These are phyloP conservation scores for Colletotrichum sp. DNA, from an alignment of 2,329 filamentous ascomycete species.

Conservation along the genomic window DNA sequence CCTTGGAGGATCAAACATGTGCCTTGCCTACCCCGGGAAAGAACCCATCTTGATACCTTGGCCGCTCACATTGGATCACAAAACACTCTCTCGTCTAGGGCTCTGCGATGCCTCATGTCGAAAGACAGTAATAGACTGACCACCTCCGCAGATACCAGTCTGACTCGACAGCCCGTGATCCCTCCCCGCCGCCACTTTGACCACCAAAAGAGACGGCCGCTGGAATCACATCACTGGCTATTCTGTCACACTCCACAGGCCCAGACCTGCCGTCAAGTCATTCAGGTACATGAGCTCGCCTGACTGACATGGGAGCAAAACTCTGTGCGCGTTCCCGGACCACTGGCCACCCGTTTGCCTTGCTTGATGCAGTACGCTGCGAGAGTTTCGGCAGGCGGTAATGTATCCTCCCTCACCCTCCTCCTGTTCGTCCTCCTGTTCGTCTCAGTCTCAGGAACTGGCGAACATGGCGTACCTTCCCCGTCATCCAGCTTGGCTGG, in stretches of 20 bases:
- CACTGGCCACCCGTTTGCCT: slow-evolving; percentile 5
- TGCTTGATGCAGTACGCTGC: neutral
- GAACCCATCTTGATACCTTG: neutral
- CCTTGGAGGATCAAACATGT: neutral
- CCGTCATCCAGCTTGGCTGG: slow-evolving; percentile 5
- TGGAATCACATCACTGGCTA: neutral
- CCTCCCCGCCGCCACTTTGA: neutral
- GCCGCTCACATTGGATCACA: neutral
- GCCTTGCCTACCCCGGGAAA: neutral
- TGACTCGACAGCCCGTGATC: neutral
- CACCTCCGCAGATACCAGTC: neutral
- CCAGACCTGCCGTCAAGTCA: neutral
- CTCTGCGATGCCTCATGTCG: neutral
- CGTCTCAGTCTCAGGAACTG: slow-evolving; percentile 17
- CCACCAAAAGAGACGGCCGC: neutral
- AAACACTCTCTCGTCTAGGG: neutral
- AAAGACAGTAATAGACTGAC: neutral
- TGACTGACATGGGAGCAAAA: neutral
- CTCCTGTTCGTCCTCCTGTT: neutral
- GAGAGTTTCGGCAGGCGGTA: slow-evolving; percentile 3
- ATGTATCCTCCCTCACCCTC: neutral
- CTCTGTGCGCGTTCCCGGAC: slow-evolving; percentile 4
- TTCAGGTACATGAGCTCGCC: neutral
- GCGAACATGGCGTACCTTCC: neutral
- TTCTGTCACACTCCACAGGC: neutral